Evolutionary conservation across 441 rosid species (phyloP).

Genomic region (Gossypium lobatum): DNA sequence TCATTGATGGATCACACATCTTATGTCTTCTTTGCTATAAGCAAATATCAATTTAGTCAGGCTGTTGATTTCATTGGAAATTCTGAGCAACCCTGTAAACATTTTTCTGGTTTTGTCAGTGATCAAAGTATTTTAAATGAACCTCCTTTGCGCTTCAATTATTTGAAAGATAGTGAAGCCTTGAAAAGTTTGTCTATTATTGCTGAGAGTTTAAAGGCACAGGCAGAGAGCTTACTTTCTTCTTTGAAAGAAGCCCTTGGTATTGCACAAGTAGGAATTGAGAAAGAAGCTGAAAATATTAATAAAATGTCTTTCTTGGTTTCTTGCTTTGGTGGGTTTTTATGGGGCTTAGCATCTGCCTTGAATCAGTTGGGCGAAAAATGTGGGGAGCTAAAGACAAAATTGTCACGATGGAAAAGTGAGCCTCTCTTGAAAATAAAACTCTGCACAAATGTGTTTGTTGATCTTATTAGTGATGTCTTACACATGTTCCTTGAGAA

Average conservation of each 20-base stretch:
- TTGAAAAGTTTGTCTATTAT: constrained; percentile 34
- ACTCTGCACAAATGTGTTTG: constrained; percentile 29
- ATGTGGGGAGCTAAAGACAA: constrained; percentile 30
- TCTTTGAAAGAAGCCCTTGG: constrained; percentile 36
- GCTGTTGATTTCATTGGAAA: constrained; percentile 20
- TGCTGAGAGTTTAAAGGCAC: constrained; percentile 54
- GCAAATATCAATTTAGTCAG: constrained; percentile 40
- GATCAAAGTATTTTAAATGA: constrained; percentile 19
- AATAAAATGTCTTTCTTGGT: constrained; percentile 43
- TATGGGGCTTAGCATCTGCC: constrained; percentile 81
- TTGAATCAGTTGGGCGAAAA: constrained; percentile 32
- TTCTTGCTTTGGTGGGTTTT: constrained; percentile 68
- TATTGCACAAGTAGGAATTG: constrained; percentile 28
- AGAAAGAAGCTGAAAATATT: constrained; percentile 30
- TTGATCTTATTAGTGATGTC: constrained; percentile 37
- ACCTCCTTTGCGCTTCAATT: constrained; percentile 20
- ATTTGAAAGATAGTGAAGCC: constrained; percentile 28
- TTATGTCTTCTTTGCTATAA: constrained; percentile 43
- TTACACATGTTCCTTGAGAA: constrained; percentile 36
- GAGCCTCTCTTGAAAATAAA: constrained; percentile 38
- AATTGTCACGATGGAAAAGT: constrained; percentile 31
- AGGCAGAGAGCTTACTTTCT: constrained; percentile 39
- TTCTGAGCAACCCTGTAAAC: constrained; percentile 21
- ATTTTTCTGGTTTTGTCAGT: constrained; percentile 19
- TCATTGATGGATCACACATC: constrained; percentile 87